Base-by-base conservation (phyloP, 1,284 basidiomycete species). In the Cryptococcus sp. region DNA sequence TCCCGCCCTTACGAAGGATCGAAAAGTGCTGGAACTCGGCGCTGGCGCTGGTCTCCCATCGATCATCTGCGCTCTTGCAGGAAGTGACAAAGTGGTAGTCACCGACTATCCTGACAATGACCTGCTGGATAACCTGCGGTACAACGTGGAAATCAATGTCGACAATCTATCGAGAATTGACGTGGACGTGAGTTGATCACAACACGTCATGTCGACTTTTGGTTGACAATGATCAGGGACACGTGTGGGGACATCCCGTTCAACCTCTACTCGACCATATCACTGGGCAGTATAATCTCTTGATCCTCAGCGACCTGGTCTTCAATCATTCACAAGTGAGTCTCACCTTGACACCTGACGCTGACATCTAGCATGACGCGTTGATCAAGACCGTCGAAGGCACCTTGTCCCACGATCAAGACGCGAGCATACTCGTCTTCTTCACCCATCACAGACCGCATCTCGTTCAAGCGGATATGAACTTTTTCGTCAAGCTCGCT, bases 1-100 rank as follows among this genome's bases (percentile, higher is more conserved):
- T 54, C 63, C 65, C 1, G 3, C 27, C 7, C 55, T 81, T 3
- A 73, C 79, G 7, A 54, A 65, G 8, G 78, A 70, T 16, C 80
- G 79, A 55, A 79, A 75, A 27, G 86, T 97, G 0, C 81, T 98
- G 2, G 95, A 99, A 75, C 85, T 98, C 0, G 95, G 95, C 0
- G 95, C 95, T 0, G 95, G 93, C 0, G 93, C 91, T 1, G 94
- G 88, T 0, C 80, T 98, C 17, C 95, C 95, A 0, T 86, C 89
- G 2, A 81, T 97, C 15, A 84, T 92, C 0, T 81, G 86, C 0
- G 85, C 83, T 0, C 82, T 87, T 41, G 87, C 87, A 54, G 88
- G 87, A 0, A 90, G 90, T 0, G 70, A 73, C 39, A 64, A 70
- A 42, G 67, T 81, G 3, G 84, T 95, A 1, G 79, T 93, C 25